Base-by-base conservation (phyloP, 2,329 filamentous ascomycete species). In the Periconia sp. region DNA sequence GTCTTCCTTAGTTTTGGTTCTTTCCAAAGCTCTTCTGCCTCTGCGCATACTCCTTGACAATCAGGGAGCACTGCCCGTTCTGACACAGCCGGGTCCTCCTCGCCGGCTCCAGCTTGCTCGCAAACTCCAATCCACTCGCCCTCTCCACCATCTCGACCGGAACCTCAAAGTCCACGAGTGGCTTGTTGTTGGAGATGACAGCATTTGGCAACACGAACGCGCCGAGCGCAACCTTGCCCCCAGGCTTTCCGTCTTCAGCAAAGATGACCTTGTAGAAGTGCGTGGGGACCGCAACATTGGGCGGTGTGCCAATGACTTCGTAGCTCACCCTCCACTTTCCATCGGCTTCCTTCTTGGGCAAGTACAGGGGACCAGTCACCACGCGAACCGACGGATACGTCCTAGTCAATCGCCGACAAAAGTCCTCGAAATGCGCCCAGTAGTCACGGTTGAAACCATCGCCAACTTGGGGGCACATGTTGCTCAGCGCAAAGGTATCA, bases 251-350 rank as follows among this genome's bases (percentile, higher is more conserved):
- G 68, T 96, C 91, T 77, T 99, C 94, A 23, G 91, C 94, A 68
- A 94, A 96, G 64, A 99, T 94, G 69, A 99, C 91, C 80, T 99
- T 99, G 84, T 96, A 99, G 78, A 99, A 99, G 75, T 99, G 94
- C 19, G 94, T 99, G 2, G 94, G 94, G 49, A 99, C 94, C 23
- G 94, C 92, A 51, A 99, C 89, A 67, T 92, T 95, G 8, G 94
- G 93, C 60, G 94, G 94, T 71, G 82, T 89, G 40, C 94, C 94
- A 64, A 99, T 96, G 55, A 99, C 89, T 79, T 99, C 94, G 79
- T 99, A 97, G 56, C 82, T 87, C 54, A 97, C 92, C 62, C 92
- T 88, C 92, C 92, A 99, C 80, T 97, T 97, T 64, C 90, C 89
- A 78, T 97, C 94, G 52, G 86, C 81, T 61, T 96, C 91, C 55